These are phyloP conservation scores for Picochlorum sp. DNA, from an alignment of 139 green algal genomes.

Conservation along the genomic window DNA sequence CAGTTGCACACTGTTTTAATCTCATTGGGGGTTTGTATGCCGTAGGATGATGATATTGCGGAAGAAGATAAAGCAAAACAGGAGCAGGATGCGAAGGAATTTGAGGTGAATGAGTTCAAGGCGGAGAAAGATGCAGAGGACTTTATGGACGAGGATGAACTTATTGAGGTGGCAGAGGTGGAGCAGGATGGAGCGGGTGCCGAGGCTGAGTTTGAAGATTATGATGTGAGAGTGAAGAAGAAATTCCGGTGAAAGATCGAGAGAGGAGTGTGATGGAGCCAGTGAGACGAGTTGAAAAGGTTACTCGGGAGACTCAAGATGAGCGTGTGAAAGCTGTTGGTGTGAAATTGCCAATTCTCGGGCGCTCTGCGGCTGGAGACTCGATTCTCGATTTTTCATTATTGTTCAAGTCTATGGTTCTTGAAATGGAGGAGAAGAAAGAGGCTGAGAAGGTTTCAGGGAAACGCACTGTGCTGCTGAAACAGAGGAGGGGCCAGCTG, in stretches of 20 bases:
- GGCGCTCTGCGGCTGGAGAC: neutral
- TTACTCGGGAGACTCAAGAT: neutral
- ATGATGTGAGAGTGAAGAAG: constrained; percentile 24
- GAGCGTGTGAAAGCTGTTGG: neutral
- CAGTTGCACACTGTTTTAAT: too few relatives aligned
- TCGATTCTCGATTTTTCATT: constrained; percentile 1
- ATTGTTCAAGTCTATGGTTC: neutral
- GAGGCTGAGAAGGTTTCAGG: too few relatives aligned
- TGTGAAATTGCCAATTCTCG: constrained; percentile 5
- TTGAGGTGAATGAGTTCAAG: constrained; percentile 5
- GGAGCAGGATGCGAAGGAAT: neutral
- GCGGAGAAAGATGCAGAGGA: constrained; percentile 7
- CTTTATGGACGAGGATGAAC: constrained; percentile 26
- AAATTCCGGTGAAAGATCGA: neutral
- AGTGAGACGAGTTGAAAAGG: neutral
- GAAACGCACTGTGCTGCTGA: too few relatives aligned
- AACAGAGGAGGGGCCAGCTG: too few relatives aligned
- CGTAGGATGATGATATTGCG: neutral
- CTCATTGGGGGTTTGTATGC: neutral
- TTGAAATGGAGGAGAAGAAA: neutral
- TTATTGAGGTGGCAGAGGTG: constrained; percentile 28
- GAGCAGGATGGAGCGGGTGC: neutral
- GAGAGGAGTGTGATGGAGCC: neutral
- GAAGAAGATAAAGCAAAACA: neutral
- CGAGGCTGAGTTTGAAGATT: constrained; percentile 28